phyloP scores from a whole-genome alignment of 2,329 filamentous ascomycete genomes.

The Didymella sp. region DNA sequence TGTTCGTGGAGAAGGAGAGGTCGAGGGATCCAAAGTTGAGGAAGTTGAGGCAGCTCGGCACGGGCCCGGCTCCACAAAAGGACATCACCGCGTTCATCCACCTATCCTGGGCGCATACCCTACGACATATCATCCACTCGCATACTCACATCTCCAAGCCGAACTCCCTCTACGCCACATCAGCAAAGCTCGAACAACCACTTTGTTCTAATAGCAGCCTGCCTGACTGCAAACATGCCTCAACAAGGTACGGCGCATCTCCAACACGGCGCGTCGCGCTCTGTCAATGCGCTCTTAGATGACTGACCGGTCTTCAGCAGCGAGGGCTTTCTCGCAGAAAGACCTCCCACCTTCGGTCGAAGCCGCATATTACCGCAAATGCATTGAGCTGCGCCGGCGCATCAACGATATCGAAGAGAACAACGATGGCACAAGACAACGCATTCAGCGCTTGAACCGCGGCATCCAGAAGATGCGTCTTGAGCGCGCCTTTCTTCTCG shows the following conservation, averaged over 20 bases:
- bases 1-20: neutral
- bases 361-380: conserved; percentile 95
- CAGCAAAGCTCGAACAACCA: neutral
- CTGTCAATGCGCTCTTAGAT: neutral
- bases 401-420: conserved; percentile 90
- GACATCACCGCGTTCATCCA: conserved; percentile 17
- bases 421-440: conserved; percentile 82
- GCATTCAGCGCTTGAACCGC: conserved; percentile 79
- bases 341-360: conserved; percentile 85
- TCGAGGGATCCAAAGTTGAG: neutral
- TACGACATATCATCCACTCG: conserved; percentile 2
- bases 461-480: conserved; percentile 91
- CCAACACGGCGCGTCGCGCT: conserved; percentile 12
- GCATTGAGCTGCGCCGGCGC: conserved; percentile 89
- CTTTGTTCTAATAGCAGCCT: neutral
- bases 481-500: conserved; percentile 70
- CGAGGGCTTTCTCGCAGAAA: conserved; percentile 45
- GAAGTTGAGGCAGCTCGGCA: conserved; percentile 10
- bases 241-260: conserved; percentile 28
- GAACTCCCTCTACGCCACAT: neutral
- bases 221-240: conserved; percentile 24
- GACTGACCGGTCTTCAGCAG: conserved; percentile 15
- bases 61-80: conserved; percentile 1
- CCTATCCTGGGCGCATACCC: conserved; percentile 11
- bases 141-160: neutral